phyloP scores from a whole-genome alignment of 148 eudicot genomes.

The Salicornia ramosissima region DNA sequence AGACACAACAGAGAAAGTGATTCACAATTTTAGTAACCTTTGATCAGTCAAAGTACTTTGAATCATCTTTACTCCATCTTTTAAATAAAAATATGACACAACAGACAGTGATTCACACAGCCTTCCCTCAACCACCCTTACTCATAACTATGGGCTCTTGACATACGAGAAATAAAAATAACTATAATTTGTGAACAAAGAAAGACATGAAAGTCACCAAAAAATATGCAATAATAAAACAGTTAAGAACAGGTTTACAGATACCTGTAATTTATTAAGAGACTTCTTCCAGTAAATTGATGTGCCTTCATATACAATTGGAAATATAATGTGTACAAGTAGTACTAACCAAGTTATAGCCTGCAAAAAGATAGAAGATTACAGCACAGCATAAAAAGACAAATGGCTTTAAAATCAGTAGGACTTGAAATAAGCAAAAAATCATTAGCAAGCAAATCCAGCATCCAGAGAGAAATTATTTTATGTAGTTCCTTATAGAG shows the following conservation, averaged over 20 bases:
- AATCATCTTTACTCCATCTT: too few species aligned
- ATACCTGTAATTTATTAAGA: constrained; percentile 66
- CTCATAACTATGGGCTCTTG: not conserved
- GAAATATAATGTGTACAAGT: constrained; percentile 59
- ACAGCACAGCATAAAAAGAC: not conserved
- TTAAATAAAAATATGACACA: too few species aligned
- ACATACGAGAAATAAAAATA: not conserved
- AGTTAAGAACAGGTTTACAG: not conserved
- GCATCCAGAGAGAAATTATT: not conserved
- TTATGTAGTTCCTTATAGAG: not conserved
- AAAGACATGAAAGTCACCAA: not conserved
- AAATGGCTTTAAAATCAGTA: not conserved
- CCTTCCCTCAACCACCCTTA: not conserved
- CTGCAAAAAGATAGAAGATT: constrained; percentile 38
- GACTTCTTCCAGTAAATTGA: constrained; percentile 57
- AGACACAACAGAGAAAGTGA: too few species aligned
- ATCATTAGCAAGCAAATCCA: constrained; percentile 9
- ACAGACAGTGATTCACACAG: too few species aligned
- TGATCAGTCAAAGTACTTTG: too few species aligned
- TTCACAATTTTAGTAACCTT: too few species aligned
- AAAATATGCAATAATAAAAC: not conserved
- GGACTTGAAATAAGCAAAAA: not conserved
- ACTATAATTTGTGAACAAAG: not conserved
- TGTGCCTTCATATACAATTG: constrained; percentile 66
- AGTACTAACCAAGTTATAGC: constrained; percentile 61